Base-by-base conservation (phyloP, 345 rosid species). In the Luvunga scandens region DNA sequence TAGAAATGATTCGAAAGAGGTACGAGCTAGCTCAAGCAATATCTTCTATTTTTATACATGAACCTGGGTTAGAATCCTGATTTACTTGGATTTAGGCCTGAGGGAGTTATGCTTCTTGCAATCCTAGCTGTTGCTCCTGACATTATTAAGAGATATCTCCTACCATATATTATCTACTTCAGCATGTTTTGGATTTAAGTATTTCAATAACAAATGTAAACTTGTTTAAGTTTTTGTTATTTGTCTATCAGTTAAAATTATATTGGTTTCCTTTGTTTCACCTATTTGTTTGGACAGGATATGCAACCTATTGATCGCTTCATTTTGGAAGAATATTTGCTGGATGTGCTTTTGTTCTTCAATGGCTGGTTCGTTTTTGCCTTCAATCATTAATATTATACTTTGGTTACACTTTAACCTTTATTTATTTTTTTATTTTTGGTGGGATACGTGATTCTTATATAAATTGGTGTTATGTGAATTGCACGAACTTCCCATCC, bases 231-330 rank as follows among this genome's bases (percentile, higher is more conserved):
- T 5, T 22, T 63, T 48, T 48, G 66, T 78, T 63, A n/a, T 70
- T 60, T 61, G 24, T 31, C 42, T 36, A 24, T 69, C 21, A 8
- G 2, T 76, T 48, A 18, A 3, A 57, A 39, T 16, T 39, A 16
- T 50, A 31, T 25, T 66, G 3, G 61, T 81, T 67, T 71, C 69
- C 77, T 59, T 53, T 80, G 55, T 81, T 60, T 77, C 65, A 48
- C 39, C 9, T 38, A 66, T 53, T 69, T 48, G 53, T 81, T 79
- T 55, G 81, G 76, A 70, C 98, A 91, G 98, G 99, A 94, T 81
- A 79, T 93, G 81, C 98, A 91, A 75, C 96, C 98, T 77, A 88
- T 97, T n/a, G 99, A 97, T 84, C 96, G 94, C 28, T 97, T 91
- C 84, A 84, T 94, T 16, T 91, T 97, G 83, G 98, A 97, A 87